Base-by-base conservation (phyloP, 2,329 filamentous ascomycete species). In the Reticulascus tulasneorum region DNA sequence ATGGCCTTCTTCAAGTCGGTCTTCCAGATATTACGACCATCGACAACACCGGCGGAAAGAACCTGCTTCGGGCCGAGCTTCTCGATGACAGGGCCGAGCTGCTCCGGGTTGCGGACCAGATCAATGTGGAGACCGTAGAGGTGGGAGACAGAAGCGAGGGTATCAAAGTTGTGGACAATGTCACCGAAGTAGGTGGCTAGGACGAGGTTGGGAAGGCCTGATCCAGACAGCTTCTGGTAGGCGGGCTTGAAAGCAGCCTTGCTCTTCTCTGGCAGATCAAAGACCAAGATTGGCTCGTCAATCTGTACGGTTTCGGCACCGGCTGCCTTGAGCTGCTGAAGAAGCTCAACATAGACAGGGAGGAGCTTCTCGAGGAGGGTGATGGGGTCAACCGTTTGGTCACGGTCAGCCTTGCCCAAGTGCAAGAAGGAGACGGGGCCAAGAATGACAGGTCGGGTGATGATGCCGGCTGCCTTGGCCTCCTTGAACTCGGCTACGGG, bases 21-120 rank as follows among this genome's bases (percentile, higher is more conserved):
- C 86, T 98, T 98, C 93, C 93, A 98, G 77, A 98, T 97, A 80
- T 98, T 98, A 59, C 93, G 89, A 58, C 93, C 93, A 57, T 98
- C 90, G 51, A 98, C 93, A 54, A 98, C 86, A 87, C 93, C 93
- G 49, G 82, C 85, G 50, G 93, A 98, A 50, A 98, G 83, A 53
- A 89, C 69, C 63, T 95, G 94, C 65, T 89, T 88, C 63, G 87
- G 69, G 63, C 88, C 89, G 49, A 98, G 81, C 57, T 89, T 83
- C 58, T 73, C 75, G 53, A 88, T 66, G 56, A 98, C 88, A 50
- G 84, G 79, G 45, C 93, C 82, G 48, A 98, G 84, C 76, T 98
- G 93, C 77, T 97, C 91, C 37, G 93, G 93, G 79, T 96, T 91
- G 65, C 93, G 89, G 68, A 97, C 93, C 51, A 97, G 84, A 69